These are phyloP conservation scores for Pinus albicaulis DNA, from an alignment of 75 land plant species.

Conservation along the genomic window DNA sequence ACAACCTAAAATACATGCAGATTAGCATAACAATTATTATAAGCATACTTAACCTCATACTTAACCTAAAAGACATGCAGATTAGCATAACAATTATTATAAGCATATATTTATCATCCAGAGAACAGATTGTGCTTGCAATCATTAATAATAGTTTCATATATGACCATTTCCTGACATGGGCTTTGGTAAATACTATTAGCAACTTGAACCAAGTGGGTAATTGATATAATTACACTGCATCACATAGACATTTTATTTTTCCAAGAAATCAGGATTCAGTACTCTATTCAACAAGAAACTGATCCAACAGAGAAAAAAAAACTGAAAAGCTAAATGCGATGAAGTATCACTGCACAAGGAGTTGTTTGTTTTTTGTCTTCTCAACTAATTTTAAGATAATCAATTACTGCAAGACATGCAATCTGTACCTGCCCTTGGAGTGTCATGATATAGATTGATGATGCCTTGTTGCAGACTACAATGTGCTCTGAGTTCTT, in stretches of 20 bases:
- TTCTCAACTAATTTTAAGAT: too few relatives aligned
- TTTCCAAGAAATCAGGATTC: background rate
- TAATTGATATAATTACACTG: background rate
- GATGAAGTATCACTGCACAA: too few relatives aligned
- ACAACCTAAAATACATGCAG: conserved; percentile 60
- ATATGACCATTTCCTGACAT: background rate
- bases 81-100: conserved; percentile 3
- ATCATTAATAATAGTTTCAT: background rate
- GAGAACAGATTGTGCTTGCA: background rate
- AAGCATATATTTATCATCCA: background rate
- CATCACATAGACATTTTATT: background rate
- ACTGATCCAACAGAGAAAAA: background rate
- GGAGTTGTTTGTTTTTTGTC: too few relatives aligned
- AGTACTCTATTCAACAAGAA: background rate
- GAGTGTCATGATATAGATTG: conserved; percentile 92
- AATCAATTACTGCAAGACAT: background rate
- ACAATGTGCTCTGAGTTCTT: conserved; percentile 91
- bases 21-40: conserved; percentile 3
- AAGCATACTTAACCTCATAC: too few relatives aligned
- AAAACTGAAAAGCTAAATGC: too few relatives aligned
- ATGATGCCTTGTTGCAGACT: conserved; percentile 93
- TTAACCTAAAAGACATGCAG: conserved; percentile 46
- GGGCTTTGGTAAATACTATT: background rate
- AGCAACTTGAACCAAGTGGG: background rate
- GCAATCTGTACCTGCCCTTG: conserved; percentile 84